Conservation (phyloP, 345 rosid genomes). For the Lagerstroemia speciosa region DNA sequence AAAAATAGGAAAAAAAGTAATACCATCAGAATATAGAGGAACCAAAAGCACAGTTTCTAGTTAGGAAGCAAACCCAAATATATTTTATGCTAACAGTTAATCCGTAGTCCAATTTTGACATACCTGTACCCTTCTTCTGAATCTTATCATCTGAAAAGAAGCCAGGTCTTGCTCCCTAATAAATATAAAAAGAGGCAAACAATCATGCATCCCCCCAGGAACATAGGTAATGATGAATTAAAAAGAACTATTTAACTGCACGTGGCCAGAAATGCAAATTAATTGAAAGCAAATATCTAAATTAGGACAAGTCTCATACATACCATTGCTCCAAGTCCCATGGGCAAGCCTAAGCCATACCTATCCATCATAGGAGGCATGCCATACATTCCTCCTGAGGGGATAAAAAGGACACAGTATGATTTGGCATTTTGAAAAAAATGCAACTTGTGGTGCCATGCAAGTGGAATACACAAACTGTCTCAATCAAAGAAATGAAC, state of each 20-base stretch:
- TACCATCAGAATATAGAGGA: not conserved
- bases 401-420: no score
- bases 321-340: conserved; percentile 85
- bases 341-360: conserved; percentile 75
- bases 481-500: not conserved
- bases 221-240: not conserved
- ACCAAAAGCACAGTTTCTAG: not conserved
- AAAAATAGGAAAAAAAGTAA: conserved; percentile 16
- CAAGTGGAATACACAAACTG: not conserved
- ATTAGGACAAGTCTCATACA: conserved; percentile 12
- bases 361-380: conserved; percentile 89
- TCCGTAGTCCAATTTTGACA: conserved; percentile 4
- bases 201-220: no score
- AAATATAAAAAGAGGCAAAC: conserved; percentile 3
- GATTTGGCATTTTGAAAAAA: not conserved
- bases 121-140: conserved; percentile 52
- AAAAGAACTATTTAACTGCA: not conserved
- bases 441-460: not conserved
- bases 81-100: no score
- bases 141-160: conserved; percentile 70
- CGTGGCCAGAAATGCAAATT: not conserved
- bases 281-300: not conserved
- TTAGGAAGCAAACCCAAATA: not conserved
- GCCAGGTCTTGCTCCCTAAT: conserved; percentile 81
- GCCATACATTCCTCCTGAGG: conserved; percentile 71